phyloP scores from a whole-genome alignment of 495 filamentous ascomycete species.

The Venustampulla echinocandica region DNA sequence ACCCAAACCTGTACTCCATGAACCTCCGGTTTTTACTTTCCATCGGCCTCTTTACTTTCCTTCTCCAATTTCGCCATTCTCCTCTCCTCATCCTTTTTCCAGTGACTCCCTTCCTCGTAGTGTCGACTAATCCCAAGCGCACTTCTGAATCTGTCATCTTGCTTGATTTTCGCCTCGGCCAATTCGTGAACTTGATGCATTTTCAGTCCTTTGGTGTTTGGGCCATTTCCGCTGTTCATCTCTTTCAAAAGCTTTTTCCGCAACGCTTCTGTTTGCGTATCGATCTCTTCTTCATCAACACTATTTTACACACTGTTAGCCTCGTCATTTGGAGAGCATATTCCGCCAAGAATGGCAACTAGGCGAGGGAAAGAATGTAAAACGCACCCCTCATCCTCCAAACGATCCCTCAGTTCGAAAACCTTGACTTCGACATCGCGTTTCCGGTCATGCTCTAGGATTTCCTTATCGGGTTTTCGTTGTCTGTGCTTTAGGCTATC shows the following conservation, averaged over 20 bases:
- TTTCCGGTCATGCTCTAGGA: constrained; percentile 86
- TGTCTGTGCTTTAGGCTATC: constrained; percentile 52
- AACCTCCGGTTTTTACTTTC: too few relatives aligned
- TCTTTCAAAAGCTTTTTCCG: constrained; percentile 54
- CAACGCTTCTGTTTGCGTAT: constrained; percentile 52
- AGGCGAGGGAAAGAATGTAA: background rate
- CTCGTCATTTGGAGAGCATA: background rate
- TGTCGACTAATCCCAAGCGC: constrained; percentile 83
- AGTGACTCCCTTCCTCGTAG: constrained; percentile 77
- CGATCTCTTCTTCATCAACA: constrained; percentile 73
- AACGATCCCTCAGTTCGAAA: constrained; percentile 75
- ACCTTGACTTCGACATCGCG: constrained; percentile 87
- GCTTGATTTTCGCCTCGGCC: constrained; percentile 90
- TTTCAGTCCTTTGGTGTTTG: constrained; percentile 55
- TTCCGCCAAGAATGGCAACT: background rate
- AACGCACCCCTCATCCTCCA: constrained; percentile 79
- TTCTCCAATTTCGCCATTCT: constrained; percentile 41
- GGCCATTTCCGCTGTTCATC: constrained; percentile 32
- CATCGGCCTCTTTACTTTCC: constrained; percentile 8
- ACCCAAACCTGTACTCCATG: too few relatives aligned
- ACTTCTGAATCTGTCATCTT: constrained; percentile 81
- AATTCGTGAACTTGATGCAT: constrained; percentile 92
- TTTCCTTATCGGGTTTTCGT: constrained; percentile 81
- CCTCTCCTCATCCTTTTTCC: constrained; percentile 65
- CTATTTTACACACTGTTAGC: constrained; percentile 28